These are phyloP conservation scores for Vitellaria paradoxa DNA, from an alignment of 179 eudicot genomes.

Conservation along the genomic window DNA sequence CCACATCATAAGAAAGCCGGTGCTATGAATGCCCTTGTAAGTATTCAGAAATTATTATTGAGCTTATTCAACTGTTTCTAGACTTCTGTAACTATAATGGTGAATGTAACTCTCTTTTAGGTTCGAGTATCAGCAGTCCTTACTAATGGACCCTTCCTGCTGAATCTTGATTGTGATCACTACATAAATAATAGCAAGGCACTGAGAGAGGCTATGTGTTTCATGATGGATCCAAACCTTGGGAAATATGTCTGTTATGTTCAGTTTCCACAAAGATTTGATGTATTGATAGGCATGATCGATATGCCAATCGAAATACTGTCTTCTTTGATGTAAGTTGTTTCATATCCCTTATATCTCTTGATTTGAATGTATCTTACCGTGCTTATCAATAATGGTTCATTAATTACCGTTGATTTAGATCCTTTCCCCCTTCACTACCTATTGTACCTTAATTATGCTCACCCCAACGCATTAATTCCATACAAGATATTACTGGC, in stretches of 20 bases:
- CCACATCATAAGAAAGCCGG: slow-evolving; percentile 90
- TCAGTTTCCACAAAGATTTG: slow-evolving; percentile 85
- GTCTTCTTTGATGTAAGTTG: slow-evolving; percentile 78
- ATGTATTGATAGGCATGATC: slow-evolving; percentile 77
- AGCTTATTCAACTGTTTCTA: not conserved
- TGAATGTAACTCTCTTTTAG: slow-evolving; percentile 28
- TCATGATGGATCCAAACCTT: slow-evolving; percentile 83
- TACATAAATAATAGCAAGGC: slow-evolving; percentile 89
- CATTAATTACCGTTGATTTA: not conserved
- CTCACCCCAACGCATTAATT: slow-evolving; percentile 4
- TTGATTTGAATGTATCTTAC: not conserved
- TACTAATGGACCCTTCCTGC: slow-evolving; percentile 81
- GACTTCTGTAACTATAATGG: not conserved
- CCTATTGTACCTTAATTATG: not conserved
- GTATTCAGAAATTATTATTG: slow-evolving; percentile 12
- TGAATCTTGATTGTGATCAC: slow-evolving; percentile 89
- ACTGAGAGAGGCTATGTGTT: slow-evolving; percentile 84
- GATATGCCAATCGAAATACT: slow-evolving; percentile 84
- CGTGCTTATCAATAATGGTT: not conserved
- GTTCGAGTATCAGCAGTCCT: slow-evolving; percentile 85
- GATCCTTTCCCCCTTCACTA: slow-evolving; percentile 10
- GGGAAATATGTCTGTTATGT: slow-evolving; percentile 88
- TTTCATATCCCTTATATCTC: not conserved
- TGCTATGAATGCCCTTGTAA: slow-evolving; percentile 81
- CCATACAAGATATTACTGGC: not conserved